Base-by-base conservation (phyloP, 2,329 filamentous ascomycete species). In the Arthrinium puccinioides region DNA sequence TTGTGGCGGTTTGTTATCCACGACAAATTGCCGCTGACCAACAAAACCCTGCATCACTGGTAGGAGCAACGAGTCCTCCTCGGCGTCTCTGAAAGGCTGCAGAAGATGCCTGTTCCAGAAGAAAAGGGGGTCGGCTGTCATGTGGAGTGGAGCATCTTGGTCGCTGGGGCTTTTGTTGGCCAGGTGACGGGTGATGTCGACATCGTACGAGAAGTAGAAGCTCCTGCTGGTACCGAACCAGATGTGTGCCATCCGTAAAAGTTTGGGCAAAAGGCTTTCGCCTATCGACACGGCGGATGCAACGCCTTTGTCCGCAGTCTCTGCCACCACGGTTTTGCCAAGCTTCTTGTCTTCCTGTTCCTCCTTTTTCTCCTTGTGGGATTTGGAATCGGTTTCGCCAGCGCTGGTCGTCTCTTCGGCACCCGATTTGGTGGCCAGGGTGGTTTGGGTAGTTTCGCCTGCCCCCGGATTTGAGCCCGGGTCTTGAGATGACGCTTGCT, bases 141-240 rank as follows among this genome's bases (percentile, higher is more conserved):
- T 76, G 56, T 87, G 74, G 4, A 95, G 65, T 6, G 88, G 81
- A 5, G 76, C 48, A 31, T 72, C 70, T 11, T 64, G 61, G 18
- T 49, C 66, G 60, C 25, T 58, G 56, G 36, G 37, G 29, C 46
- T 45, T 4, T 52, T 54, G 38, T 56, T 67, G 3, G 62, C 60
- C 38, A 79, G 52, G 44, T 74, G 79, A 39, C 82, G 76, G 1
- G 92, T 97, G 35, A 98, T 76, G 56, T 98, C 89, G 55, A 90
- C 75, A 46, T 98, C 92, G 57, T 98, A 96, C 1, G 89, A 89
- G 59, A 90, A 98, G 66, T 84, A 97, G 60, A 96, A 97, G 57
- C 87, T 96, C 44, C 75, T 74, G 0, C 84, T 88, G 4, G 80
- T 74, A 1, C 84, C 81, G 54, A 96, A 90, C 42, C 95, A 76